Evolutionary conservation across 768 basidiomycete genomes (phyloP).

Genomic region (Phaeotremella fagi): DNA sequence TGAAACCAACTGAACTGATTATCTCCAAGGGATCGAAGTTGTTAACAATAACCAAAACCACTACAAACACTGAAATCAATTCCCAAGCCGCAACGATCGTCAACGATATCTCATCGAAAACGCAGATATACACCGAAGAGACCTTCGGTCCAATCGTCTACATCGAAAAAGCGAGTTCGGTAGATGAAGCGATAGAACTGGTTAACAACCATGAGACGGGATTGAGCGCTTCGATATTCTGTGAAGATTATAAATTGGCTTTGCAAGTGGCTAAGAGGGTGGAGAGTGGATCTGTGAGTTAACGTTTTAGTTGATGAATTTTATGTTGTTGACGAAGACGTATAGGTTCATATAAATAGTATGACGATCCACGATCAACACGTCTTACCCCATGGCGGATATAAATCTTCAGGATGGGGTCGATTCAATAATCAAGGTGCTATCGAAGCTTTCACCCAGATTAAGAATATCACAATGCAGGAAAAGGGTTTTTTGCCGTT

Average conservation of each 20-base stretch:
- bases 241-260: slow-evolving; percentile 52
- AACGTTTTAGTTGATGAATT: background rate
- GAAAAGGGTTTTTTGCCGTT: slow-evolving; percentile 12
- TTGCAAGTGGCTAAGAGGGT: slow-evolving; percentile 54
- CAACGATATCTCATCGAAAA: slow-evolving; percentile 4
- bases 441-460: slow-evolving; percentile 45
- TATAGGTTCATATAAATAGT: slow-evolving; percentile 55
- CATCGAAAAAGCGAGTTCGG: slow-evolving; percentile 43
- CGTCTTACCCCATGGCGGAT: slow-evolving; percentile 44
- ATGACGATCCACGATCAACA: slow-evolving; percentile 45
- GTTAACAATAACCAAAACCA: too few relatives aligned
- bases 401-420: slow-evolving; percentile 44
- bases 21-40: too few relatives aligned
- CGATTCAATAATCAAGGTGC: slow-evolving; percentile 47
- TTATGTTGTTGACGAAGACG: background rate
- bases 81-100: slow-evolving; percentile 11
- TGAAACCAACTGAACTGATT: background rate
- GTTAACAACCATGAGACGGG: slow-evolving; percentile 59
- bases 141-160: slow-evolving; percentile 60
- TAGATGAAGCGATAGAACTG: slow-evolving; percentile 46
- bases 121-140: slow-evolving; percentile 49
- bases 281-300: slow-evolving; percentile 52
- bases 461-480: slow-evolving; percentile 21
- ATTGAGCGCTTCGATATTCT: slow-evolving; percentile 57
- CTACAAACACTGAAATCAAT: background rate